phyloP scores from a whole-genome alignment of 768 basidiomycete species.

The Lactarius sp. region DNA sequence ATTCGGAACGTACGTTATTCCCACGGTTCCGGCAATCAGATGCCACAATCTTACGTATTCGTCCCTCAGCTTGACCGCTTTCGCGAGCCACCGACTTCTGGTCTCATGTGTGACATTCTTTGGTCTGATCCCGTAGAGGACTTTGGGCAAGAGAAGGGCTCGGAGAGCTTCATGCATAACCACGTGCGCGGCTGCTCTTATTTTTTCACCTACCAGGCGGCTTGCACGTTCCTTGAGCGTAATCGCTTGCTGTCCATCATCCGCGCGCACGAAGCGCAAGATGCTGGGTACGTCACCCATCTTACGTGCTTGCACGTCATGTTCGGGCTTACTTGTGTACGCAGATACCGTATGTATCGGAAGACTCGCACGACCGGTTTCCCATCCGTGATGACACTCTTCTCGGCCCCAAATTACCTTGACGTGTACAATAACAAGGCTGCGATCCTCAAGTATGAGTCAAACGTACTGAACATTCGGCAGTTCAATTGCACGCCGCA shows the following conservation, averaged over 20 bases:
- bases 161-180: conserved; percentile 90
- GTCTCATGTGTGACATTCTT: conserved; percentile 97
- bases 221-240: conserved; percentile 94
- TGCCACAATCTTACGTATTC: conserved; percentile 1
- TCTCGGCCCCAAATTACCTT: conserved; percentile 96
- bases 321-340: conserved; percentile 1
- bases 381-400: conserved; percentile 99
- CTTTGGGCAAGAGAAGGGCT: conserved; percentile 90
- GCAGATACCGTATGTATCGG: conserved; percentile 95
- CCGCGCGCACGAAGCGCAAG: conserved; percentile 96
- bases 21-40: neutral
- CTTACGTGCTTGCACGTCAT: neutral
- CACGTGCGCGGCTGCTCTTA: conserved; percentile 96
- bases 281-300: conserved; percentile 73
- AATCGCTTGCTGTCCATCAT: conserved; percentile 97
- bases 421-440: conserved; percentile 99
- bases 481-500: conserved; percentile 98
- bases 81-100: conserved; percentile 95
- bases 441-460: conserved; percentile 97
- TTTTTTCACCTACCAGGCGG: conserved; percentile 94
- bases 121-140: conserved; percentile 99
- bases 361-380: conserved; percentile 98
- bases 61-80: conserved; percentile 83
- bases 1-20: conserved; percentile 64
- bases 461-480: conserved; percentile 97